Evolutionary conservation across 108 stramenopile species (phyloP).

Genomic region (Bacterosira constricta): DNA sequence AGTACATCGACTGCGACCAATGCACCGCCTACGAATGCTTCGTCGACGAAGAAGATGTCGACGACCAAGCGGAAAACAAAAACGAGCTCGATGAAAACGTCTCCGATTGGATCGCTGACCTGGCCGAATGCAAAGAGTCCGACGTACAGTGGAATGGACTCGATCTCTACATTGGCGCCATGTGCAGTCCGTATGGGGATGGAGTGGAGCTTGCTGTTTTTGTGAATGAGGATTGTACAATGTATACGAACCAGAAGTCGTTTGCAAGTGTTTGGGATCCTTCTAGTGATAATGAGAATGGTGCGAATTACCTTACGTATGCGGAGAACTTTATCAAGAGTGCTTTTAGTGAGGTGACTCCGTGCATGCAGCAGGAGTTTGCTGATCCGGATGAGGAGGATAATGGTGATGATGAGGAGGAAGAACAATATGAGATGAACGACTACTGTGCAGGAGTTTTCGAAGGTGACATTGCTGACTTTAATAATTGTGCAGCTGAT

Average conservation of each 20-base stretch:
- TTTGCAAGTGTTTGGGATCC: slow-evolving; percentile 8
- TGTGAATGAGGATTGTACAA: slow-evolving; percentile 32
- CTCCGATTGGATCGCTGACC: slow-evolving; percentile 50
- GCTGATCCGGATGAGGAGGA: slow-evolving; percentile 12
- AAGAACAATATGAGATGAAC: slow-evolving; percentile 16
- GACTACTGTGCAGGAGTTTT: slow-evolving; percentile 31
- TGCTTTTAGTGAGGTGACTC: slow-evolving; percentile 21
- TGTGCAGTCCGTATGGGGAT: slow-evolving; percentile 70
- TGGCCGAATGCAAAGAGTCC: slow-evolving; percentile 38
- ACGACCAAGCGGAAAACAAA: slow-evolving; percentile 33
- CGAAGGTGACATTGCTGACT: slow-evolving; percentile 5
- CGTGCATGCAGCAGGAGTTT: slow-evolving; percentile 21
- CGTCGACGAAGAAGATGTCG: slow-evolving; percentile 12
- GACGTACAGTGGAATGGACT: slow-evolving; percentile 20
- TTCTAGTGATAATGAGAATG: slow-evolving; percentile 1
- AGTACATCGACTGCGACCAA: slow-evolving; percentile 56
- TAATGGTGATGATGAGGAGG: neutral
- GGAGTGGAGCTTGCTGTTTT: slow-evolving; percentile 30
- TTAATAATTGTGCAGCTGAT: slow-evolving; percentile 19
- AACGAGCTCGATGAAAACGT: slow-evolving; percentile 48
- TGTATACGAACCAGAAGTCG: slow-evolving; percentile 13
- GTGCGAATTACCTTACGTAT: slow-evolving; percentile 16
- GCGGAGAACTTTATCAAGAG: slow-evolving; percentile 26
- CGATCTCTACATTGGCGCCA: slow-evolving; percentile 55
- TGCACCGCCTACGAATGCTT: slow-evolving; percentile 64